Conservation (phyloP, 1,284 basidiomycete genomes). For the Leccinum pallidistipes region DNA sequence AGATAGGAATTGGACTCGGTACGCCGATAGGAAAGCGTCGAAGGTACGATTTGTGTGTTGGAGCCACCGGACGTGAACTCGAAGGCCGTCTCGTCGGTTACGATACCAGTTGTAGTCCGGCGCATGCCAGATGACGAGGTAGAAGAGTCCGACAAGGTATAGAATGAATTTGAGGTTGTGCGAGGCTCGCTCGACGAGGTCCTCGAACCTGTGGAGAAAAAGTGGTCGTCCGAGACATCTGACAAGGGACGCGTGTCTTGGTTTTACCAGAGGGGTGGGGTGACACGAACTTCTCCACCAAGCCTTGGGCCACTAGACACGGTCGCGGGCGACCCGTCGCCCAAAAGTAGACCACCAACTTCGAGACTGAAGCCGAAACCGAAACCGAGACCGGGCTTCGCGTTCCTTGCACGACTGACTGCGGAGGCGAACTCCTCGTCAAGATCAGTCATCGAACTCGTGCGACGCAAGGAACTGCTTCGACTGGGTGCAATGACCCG, state of each 20-base stretch:
- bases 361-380: slow-evolving; percentile 45
- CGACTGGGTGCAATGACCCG: slow-evolving; percentile 67
- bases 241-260: slow-evolving; percentile 37
- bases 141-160: slow-evolving; percentile 29
- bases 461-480: slow-evolving; percentile 59
- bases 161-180: slow-evolving; percentile 39
- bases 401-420: slow-evolving; percentile 44
- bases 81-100: slow-evolving; percentile 39
- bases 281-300: slow-evolving; percentile 54
- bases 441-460: slow-evolving; percentile 74
- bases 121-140: slow-evolving; percentile 28
- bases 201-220: slow-evolving; percentile 51
- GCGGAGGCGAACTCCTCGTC: slow-evolving; percentile 65
- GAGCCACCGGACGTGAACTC: slow-evolving; percentile 41
- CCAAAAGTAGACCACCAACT: slow-evolving; percentile 38
- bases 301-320: slow-evolving; percentile 50
- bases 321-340: slow-evolving; percentile 51
- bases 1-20: slow-evolving; percentile 56
- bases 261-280: slow-evolving; percentile 56
- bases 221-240: slow-evolving; percentile 57
- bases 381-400: slow-evolving; percentile 48
- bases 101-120: slow-evolving; percentile 35
- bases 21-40: slow-evolving; percentile 55
- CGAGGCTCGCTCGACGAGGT: slow-evolving; percentile 35
- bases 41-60: slow-evolving; percentile 48